Base-by-base conservation (phyloP, 768 basidiomycete genomes). In the Termitomyces sp. region DNA sequence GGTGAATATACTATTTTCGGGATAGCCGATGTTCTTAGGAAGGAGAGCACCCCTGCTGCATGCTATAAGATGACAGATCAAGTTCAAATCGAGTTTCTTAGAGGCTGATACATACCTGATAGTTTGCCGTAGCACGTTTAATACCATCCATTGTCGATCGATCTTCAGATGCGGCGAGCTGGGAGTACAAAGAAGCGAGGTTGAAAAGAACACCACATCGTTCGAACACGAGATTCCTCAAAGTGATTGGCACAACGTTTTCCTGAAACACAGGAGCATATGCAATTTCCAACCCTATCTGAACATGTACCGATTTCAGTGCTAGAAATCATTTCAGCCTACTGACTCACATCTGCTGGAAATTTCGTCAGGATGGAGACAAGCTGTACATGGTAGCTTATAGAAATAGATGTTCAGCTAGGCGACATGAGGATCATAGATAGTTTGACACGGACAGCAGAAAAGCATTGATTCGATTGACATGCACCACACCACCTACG, bases 381-480 rank as follows among this genome's bases (percentile, higher is more conserved):
- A 37, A 98, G 83, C 67, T 96, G 95, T 4, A 93, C 90, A 63
- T 97, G 90, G 68, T 98, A 98, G 44, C 96, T 98, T 65, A 10
- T 43, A 42, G 59, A 42, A 54, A 43, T 49, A 21, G 25, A 40
- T 34, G 31, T 62, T 60, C 54, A 63, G 59, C 47, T 35, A 37
- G 47, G 46, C 11, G 21, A 42, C 34, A 46, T 3, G 35, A 29
- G 12, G 0, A 14, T 31, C 35, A 48, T 38, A 35, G 21, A 44
- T 59, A 53, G 41, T 53, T 50, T 50, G 14, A 51, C 37, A 80
- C 85, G 59, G 63, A 94, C 95, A 78, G 77, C 54, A 88, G 64
- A 45, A 78, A 66, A 5, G 77, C 65, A 60, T 83, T 71, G 63
- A 84, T 70, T 61, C 80, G 81, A 63, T 83, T 78, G 49, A 84